A percentile compares a stretch with the other conserved stretches of the same genome.
Conservation (phyloP, 1,284 basidiomycete species). For the Flammula alnicola region DNA sequence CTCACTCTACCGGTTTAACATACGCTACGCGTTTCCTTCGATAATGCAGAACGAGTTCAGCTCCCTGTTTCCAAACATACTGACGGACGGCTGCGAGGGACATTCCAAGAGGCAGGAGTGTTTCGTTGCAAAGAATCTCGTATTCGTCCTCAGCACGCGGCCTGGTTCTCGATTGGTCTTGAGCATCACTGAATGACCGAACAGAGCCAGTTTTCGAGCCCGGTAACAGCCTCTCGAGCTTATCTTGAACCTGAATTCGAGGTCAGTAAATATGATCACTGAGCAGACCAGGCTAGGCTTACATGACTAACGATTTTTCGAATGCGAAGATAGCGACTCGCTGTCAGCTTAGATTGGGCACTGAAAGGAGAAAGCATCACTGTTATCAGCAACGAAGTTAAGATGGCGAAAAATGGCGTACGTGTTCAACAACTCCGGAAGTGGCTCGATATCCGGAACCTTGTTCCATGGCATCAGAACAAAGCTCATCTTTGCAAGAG, state of each 20-base stretch:
- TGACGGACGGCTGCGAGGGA: slow-evolving; percentile 89
- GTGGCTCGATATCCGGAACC: slow-evolving; percentile 55
- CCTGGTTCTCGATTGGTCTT: slow-evolving; percentile 23
- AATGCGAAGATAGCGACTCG: slow-evolving; percentile 84
- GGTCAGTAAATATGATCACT: background rate
- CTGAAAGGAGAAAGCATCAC: slow-evolving; percentile 38
- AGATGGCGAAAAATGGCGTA: slow-evolving; percentile 40
- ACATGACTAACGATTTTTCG: slow-evolving; percentile 87
- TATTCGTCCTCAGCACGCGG: slow-evolving; percentile 73
- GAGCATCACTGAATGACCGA: slow-evolving; percentile 49
- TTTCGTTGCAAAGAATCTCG: slow-evolving; percentile 88
- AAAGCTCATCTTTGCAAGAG: slow-evolving; percentile 82
- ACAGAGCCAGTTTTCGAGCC: slow-evolving; percentile 42
- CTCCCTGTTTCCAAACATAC: slow-evolving; percentile 83
- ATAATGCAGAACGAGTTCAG: slow-evolving; percentile 85
- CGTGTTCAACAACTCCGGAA: slow-evolving; percentile 82
- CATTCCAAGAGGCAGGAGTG: slow-evolving; percentile 81
- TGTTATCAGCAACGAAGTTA: slow-evolving; percentile 3
- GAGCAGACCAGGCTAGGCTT: slow-evolving; percentile 30
- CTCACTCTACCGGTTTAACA: no score
- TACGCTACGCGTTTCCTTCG: slow-evolving; percentile 49
- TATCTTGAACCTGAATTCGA: slow-evolving; percentile 77
- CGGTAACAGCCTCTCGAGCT: slow-evolving; percentile 67
- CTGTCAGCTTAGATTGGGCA: slow-evolving; percentile 85
- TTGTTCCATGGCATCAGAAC: slow-evolving; percentile 81